Percentiles rank a stretch among this genome's conserved stretches.
Evolutionary conservation across 345 rosid genomes (phyloP).

Genomic region (Salix viminalis): DNA sequence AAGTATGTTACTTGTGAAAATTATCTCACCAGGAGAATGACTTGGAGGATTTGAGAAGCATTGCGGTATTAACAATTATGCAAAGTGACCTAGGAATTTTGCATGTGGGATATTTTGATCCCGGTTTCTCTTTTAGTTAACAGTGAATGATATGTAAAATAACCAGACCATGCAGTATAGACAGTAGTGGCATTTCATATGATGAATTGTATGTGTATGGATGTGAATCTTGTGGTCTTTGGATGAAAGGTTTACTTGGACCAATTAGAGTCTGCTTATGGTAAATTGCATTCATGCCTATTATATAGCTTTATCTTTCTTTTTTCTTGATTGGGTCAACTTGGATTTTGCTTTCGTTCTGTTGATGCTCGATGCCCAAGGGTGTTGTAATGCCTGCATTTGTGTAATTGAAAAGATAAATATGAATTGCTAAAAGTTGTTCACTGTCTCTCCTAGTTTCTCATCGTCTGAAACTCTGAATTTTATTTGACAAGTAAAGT

Average conservation of each 20-base stretch:
- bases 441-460: not conserved
- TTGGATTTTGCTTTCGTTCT: not conserved
- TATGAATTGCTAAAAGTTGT: not conserved
- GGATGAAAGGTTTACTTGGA: not conserved
- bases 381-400: not conserved
- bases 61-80: not conserved
- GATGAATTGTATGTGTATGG: not conserved
- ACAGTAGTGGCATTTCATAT: not conserved
- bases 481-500: not conserved
- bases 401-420: not conserved
- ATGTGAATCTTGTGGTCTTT: not conserved
- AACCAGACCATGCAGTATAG: not conserved
- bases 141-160: not conserved
- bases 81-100: not conserved
- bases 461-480: not conserved
- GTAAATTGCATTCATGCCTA: no score
- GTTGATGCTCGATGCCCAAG: not conserved
- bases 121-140: not conserved
- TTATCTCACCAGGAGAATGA: no score
- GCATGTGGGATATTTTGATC: not conserved
- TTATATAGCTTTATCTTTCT: no score
- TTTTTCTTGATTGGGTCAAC: not conserved
- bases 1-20: not conserved
- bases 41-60: not conserved
- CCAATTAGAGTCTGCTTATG: not conserved